Conservation (phyloP, 495 filamentous ascomycete species). For the Xylaria sp. region DNA sequence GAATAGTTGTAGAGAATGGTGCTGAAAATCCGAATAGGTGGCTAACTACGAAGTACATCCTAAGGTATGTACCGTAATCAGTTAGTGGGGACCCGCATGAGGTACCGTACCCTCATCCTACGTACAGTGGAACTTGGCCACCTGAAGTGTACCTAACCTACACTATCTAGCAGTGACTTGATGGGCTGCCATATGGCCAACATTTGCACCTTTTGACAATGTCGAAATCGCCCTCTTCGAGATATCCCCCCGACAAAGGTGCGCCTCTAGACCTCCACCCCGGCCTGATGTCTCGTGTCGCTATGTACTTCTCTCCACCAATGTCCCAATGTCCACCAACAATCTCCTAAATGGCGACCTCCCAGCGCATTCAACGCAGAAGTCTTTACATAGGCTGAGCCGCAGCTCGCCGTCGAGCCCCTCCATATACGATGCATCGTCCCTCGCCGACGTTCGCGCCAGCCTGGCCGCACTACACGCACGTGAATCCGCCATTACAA, state of each 20-base stretch:
- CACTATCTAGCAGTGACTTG: background rate
- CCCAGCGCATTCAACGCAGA: constrained; percentile 35
- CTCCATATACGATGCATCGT: constrained; percentile 70
- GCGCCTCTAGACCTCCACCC: constrained; percentile 22
- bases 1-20: no score
- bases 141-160: background rate
- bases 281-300: constrained; percentile 39
- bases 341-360: constrained; percentile 42
- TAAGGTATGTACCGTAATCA: background rate
- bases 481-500: constrained; percentile 76
- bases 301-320: constrained; percentile 38
- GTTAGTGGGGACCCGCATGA: background rate
- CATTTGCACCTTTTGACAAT: background rate
- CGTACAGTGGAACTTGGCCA: background rate
- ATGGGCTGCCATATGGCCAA: background rate
- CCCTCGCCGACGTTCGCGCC: constrained; percentile 78
- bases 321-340: constrained; percentile 45
- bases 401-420: constrained; percentile 36
- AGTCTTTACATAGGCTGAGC: constrained; percentile 37
- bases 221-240: constrained; percentile 16
- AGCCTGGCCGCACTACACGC: constrained; percentile 74
- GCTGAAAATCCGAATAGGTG: no score
- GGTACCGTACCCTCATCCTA: background rate
- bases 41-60: background rate
- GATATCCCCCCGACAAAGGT: constrained; percentile 5